These are phyloP conservation scores for Populus euphratica DNA, from an alignment of 345 rosid species.

Conservation along the genomic window DNA sequence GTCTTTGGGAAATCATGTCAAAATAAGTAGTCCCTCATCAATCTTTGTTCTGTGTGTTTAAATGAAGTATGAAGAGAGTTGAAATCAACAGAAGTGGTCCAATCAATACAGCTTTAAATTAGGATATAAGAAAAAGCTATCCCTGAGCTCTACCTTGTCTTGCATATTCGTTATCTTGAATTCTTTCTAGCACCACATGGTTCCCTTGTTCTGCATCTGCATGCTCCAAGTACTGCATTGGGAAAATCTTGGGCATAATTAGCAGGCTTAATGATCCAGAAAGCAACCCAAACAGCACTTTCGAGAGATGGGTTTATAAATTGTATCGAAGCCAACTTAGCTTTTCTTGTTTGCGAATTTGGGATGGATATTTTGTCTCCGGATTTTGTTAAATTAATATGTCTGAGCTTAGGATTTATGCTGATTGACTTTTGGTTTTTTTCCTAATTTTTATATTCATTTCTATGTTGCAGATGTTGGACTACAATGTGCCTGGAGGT, in stretches of 20 bases:
- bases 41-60: not conserved
- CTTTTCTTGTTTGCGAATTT: not conserved
- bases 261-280: not conserved
- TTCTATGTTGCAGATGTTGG: constrained; percentile 67
- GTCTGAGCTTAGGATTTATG: not conserved
- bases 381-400: not conserved
- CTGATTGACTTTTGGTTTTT: not conserved
- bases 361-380: not conserved
- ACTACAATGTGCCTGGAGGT: constrained; percentile 95
- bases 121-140: not conserved
- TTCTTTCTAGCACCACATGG: not conserved
- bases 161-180: not conserved
- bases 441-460: not conserved
- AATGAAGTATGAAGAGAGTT: not conserved
- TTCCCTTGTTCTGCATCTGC: not conserved
- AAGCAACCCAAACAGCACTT: not conserved
- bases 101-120: not conserved
- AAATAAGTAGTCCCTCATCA: too few species aligned
- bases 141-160: not conserved
- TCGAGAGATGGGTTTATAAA: not conserved
- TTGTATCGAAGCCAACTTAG: not conserved
- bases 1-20: not conserved
- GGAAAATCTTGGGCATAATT: not conserved
- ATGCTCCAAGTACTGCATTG: not conserved
- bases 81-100: not conserved